phyloP scores from a whole-genome alignment of 2,329 filamentous ascomycete species.

The Orbilia oligospora region DNA sequence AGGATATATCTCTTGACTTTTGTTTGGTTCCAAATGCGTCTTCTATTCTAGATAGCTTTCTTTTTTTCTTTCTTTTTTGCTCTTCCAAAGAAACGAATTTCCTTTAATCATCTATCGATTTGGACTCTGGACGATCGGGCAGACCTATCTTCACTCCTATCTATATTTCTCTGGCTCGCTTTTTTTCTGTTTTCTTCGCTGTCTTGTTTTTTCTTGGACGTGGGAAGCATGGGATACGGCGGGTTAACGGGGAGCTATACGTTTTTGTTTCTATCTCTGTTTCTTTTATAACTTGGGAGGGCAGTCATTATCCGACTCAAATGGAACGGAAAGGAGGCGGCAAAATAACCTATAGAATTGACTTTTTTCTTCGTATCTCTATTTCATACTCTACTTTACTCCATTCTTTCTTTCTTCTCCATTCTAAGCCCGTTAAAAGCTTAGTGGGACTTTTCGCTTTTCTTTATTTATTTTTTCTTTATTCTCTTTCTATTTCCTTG shows the following conservation, averaged over 20 bases:
- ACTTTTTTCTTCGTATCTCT: conserved; percentile 1
- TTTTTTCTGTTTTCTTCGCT: conserved; percentile 6
- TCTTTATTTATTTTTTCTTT: too few relatives aligned
- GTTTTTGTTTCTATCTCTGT: conserved; percentile 2
- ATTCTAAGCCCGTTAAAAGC: neutral
- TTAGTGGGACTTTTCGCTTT: neutral
- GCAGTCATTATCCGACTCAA: conserved; percentile 1
- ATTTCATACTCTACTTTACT: neutral
- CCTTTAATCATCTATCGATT: conserved; percentile 40
- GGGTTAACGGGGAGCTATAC: conserved; percentile 18
- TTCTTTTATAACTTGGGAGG: conserved; percentile 4
- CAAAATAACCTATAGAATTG: conserved; percentile 31
- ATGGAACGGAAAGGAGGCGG: conserved; percentile 7
- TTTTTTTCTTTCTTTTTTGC: neutral
- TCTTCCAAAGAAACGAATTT: conserved; percentile 50
- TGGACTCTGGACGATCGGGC: conserved; percentile 1
- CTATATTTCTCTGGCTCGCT: conserved; percentile 9
- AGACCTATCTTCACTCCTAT: conserved; percentile 35
- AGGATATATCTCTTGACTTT: conserved; percentile 51
- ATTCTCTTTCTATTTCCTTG: too few relatives aligned
- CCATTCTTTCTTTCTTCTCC: conserved; percentile 1
- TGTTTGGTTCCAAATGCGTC: conserved; percentile 21
- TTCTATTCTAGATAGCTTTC: conserved; percentile 48
- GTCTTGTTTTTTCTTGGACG: conserved; percentile 25
- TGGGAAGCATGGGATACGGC: conserved; percentile 43